Percentiles rank a stretch among this genome's conserved stretches.
Evolutionary conservation across 2,329 filamentous ascomycete species (phyloP).

Genomic region (Pseudogymnoascus sp.): DNA sequence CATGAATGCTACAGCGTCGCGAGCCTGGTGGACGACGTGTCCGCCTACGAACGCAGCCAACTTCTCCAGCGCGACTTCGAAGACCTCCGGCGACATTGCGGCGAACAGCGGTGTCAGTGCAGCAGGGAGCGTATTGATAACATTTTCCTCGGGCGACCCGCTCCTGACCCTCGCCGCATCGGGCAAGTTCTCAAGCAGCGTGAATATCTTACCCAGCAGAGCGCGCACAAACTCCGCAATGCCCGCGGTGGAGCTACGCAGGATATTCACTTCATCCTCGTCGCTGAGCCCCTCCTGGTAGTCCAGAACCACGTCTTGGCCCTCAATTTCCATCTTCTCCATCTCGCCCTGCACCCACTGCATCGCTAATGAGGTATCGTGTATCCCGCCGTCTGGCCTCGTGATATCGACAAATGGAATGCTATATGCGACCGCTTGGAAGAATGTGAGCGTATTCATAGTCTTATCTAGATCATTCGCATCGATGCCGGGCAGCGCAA

Average conservation of each 20-base stretch:
- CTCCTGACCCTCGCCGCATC: slow-evolving; percentile 82
- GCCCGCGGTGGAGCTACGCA: slow-evolving; percentile 88
- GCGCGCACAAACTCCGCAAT: slow-evolving; percentile 89
- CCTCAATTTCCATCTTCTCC: slow-evolving; percentile 84
- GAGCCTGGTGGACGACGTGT: slow-evolving; percentile 92
- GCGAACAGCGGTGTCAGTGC: slow-evolving; percentile 86
- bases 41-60: slow-evolving; percentile 83
- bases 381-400: slow-evolving; percentile 55
- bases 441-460: slow-evolving; percentile 85
- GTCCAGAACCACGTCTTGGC: slow-evolving; percentile 75
- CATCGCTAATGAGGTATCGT: slow-evolving; percentile 70
- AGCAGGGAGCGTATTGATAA: slow-evolving; percentile 89
- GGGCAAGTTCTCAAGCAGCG: slow-evolving; percentile 85
- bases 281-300: slow-evolving; percentile 76
- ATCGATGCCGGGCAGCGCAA: slow-evolving; percentile 91
- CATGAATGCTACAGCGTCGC: slow-evolving; percentile 98
- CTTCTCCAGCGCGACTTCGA: slow-evolving; percentile 86
- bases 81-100: slow-evolving; percentile 84
- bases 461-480: slow-evolving; percentile 97
- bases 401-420: slow-evolving; percentile 84
- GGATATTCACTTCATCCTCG: slow-evolving; percentile 76
- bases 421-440: slow-evolving; percentile 91
- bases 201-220: slow-evolving; percentile 90
- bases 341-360: slow-evolving; percentile 93
- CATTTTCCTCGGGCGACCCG: slow-evolving; percentile 90